These are phyloP conservation scores for Sorghum bicolor DNA, from an alignment of 176 grass and related monocot genomes.

Conservation along the genomic window DNA sequence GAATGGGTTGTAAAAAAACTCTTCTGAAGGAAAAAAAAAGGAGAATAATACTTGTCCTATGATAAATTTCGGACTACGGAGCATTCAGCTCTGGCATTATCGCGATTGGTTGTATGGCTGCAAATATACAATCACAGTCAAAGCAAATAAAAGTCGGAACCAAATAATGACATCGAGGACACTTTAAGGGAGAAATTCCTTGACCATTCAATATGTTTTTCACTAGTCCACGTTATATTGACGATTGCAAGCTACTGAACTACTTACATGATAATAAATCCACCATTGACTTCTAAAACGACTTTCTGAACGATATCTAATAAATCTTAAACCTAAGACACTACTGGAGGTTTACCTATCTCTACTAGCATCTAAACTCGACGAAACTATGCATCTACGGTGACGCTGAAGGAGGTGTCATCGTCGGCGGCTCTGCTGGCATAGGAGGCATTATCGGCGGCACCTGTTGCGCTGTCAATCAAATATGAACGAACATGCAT, in stretches of 20 bases:
- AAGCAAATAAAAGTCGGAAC: too few relatives aligned
- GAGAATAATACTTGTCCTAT: too few relatives aligned
- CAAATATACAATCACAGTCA: too few relatives aligned
- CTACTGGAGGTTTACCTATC: not conserved
- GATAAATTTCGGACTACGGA: too few relatives aligned
- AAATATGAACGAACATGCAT: not conserved
- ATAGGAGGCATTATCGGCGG: slow-evolving; percentile 10
- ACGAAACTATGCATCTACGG: not conserved
- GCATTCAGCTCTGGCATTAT: not conserved
- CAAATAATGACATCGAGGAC: too few relatives aligned
- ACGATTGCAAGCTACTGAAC: not conserved
- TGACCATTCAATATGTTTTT: too few relatives aligned
- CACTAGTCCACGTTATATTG: not conserved
- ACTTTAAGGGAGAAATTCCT: too few relatives aligned
- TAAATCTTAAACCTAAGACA: not conserved
- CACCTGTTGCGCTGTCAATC: slow-evolving; percentile 19
- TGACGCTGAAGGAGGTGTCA: not conserved
- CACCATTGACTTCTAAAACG: not conserved
- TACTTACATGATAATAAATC: not conserved
- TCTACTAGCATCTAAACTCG: not conserved
- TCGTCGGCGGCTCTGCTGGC: not conserved
- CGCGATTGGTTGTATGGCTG: too few relatives aligned
- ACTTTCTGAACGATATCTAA: not conserved
- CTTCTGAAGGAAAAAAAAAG: too few relatives aligned
- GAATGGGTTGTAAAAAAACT: too few relatives aligned